Evolutionary conservation across 495 filamentous ascomycete species (phyloP), one percentile per base, ranked within the genome.

Genomic region (Articulospora tetracladia): DNA sequence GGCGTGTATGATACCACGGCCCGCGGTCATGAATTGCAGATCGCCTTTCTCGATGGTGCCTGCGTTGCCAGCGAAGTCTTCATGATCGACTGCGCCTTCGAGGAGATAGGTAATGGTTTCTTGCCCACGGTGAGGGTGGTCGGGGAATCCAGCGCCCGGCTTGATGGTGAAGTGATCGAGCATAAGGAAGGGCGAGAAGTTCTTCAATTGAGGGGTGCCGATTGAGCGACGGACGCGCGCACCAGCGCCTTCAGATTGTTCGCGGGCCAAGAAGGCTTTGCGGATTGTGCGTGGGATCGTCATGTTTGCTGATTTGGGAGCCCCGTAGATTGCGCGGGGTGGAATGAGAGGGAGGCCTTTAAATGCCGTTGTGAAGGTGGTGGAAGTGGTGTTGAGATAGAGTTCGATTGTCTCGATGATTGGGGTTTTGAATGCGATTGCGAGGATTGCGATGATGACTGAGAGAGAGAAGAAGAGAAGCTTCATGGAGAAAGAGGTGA

Each of bases 21-120:
- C 93, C 3, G 93, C 93, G 0, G 93, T 97, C 93, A 98, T 98
- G 83, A 98, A 98, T 69, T 98, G 93, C 44, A 98, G 72, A 59
- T 96, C 94, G 2, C 93, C 93, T 0, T 87, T 72, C 53, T 88
- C 81, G 62, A 98, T 93, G 4, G 89, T 93, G 51, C 93, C 94
- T 34, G 79, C 81, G 75, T 95, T 87, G 2, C 94, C 94, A 1
- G 91, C 88, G 60, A 98, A 98, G 67, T 98, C 93, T 75, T 97
- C 94, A 66, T 98, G 93, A 76, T 97, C 93, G 58, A 97, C 86
- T 0, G 80, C 90, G 54, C 93, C 93, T 1, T 78, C 71, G 1
- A 97, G 76, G 1, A 97, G 76, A 72, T 97, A 98, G 15, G 94
- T 98, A 69, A 98, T 96, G 88, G 47, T 63, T 52, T 59, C 65